Base-by-base conservation (phyloP, 495 filamentous ascomycete genomes). In the Pseudoneurospora amorphoporcata region DNA sequence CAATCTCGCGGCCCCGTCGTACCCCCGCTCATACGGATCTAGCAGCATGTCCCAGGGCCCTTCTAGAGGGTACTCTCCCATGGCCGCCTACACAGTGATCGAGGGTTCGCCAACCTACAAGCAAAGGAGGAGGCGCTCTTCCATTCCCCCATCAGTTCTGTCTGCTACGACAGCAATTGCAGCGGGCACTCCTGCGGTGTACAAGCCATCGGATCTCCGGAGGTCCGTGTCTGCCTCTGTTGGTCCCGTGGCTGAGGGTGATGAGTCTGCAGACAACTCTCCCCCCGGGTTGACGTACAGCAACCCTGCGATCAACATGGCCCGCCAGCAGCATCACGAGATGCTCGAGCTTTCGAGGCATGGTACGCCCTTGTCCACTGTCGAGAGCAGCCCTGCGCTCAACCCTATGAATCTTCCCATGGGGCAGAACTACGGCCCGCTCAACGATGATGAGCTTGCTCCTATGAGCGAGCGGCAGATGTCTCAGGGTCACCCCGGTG, bases 51-150 rank as follows among this genome's bases (percentile, higher is more conserved):
- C 53, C 17, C 53, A 65, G 14, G 53, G 35, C 1, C 29, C 5
- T 35, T 23, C 53, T 2, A 65, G 53, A 17, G 29, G 6, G 12
- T 65, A 65, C 29, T 65, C 53, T 35, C 53, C 53, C 29, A 65
- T 65, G 53, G 53, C 53, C 53, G 90, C 94, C 71, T 99, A 97
- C 85, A 95, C 94, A 16, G 92, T 97, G 61, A 94, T 99, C 76
- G 95, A 99, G 84, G 95, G 95, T 29, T 99, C 95, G 7, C 95
- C 95, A 35, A 97, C 95, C 12, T 99, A 99, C 84, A 99, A 99
- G 87, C 96, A 98, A 84, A 89, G 95, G 72, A 88, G 95, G 77
- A 89, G 95, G 73, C 91, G 96, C 39, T 97, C 95, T 29, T 98
- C 95, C 35, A 91, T 98, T 70, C 91, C 93, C 19, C 92, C 94